Conservation (phyloP, 2,329 filamentous ascomycete species). For the Karstenula rhodostoma region DNA sequence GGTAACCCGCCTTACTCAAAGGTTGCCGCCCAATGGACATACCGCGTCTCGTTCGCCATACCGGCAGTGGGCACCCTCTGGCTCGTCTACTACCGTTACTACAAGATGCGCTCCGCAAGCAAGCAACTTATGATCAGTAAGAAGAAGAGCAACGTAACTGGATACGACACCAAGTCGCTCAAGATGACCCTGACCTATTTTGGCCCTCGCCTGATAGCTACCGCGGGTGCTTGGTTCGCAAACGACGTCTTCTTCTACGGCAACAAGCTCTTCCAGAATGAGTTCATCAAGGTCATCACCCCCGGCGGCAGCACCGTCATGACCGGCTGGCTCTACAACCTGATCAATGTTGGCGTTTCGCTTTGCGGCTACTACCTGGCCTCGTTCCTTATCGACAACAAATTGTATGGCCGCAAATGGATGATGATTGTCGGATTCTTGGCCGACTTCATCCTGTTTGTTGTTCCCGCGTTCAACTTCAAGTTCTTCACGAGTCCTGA, state of each 20-base stretch:
- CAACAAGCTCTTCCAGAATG: constrained; percentile 94
- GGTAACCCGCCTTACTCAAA: constrained; percentile 80
- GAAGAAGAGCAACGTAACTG: constrained; percentile 85
- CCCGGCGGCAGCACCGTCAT: constrained; percentile 75
- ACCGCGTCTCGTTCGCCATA: constrained; percentile 90
- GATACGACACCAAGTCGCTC: constrained; percentile 88
- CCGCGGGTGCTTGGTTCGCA: constrained; percentile 89
- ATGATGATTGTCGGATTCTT: constrained; percentile 97
- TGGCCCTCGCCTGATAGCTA: constrained; percentile 84
- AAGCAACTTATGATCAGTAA: constrained; percentile 84
- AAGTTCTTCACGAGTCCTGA: constrained; percentile 77
- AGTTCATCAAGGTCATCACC: constrained; percentile 87
- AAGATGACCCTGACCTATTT: constrained; percentile 82
- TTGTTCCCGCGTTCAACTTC: constrained; percentile 89
- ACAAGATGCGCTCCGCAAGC: constrained; percentile 89
- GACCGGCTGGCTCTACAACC: constrained; percentile 89
- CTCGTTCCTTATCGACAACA: constrained; percentile 90
- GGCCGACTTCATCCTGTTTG: constrained; percentile 91
- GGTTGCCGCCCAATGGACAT: constrained; percentile 85
- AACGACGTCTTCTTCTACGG: constrained; percentile 99
- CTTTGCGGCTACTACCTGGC: constrained; percentile 90
- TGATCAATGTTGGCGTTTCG: constrained; percentile 88
- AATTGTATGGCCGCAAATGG: constrained; percentile 92
- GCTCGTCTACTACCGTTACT: constrained; percentile 95
- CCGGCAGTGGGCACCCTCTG: constrained; percentile 90